Evolutionary conservation across 2,329 filamentous ascomycete species (phyloP), one percentile per base, ranked within the genome.

Genomic region (Helotiales sp.): DNA sequence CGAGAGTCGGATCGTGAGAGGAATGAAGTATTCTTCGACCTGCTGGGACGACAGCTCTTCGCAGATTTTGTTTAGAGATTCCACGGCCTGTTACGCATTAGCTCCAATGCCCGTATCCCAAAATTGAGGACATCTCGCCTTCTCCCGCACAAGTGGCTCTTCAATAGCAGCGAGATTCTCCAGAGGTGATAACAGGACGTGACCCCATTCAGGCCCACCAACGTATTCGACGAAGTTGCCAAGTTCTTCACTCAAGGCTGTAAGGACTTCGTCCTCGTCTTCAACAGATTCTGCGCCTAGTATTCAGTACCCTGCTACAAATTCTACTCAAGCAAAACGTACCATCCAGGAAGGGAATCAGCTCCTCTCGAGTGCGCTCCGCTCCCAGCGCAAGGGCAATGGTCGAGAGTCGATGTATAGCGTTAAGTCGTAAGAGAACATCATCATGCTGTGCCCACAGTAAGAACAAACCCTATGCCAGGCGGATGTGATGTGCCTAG

Each of bases 61-160:
- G 83, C 95, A 98, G 75, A 99, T 98, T 81, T 97, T 99, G 85
- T 99, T 99, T 67, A 99, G 85, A 48, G 95, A 99, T 76, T 99
- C 96, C 73, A 99, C 95, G 65, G 95, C 95, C 93, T 97, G 33
- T 15, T 36, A 31, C 27, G 34, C 42, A 47, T 70, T 53, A 69
- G 63, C 54, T 57, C 19, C 12, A n/a, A 22, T 29, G 12, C 22
- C 5, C 5, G 12, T 13, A 12, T 10, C 19, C 10, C 30, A 30
- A 19, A n/a, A 5, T 17, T 8, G 5, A 17, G 24, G 17, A 34
- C 12, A 12, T 36, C 75, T 62, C 77, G 96, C 93, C 90, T 99
- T 99, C 79, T 99, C 95, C 71, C 95, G 86, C 63, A 99, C 95
- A 68, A 99, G 85, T 63, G 95, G 93, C 78, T 99, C 95, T 77